A percentile compares a stretch with the other conserved stretches of the same genome.
Conservation (phyloP, 2,329 filamentous ascomycete species). For the Ophiostoma piceae region DNA sequence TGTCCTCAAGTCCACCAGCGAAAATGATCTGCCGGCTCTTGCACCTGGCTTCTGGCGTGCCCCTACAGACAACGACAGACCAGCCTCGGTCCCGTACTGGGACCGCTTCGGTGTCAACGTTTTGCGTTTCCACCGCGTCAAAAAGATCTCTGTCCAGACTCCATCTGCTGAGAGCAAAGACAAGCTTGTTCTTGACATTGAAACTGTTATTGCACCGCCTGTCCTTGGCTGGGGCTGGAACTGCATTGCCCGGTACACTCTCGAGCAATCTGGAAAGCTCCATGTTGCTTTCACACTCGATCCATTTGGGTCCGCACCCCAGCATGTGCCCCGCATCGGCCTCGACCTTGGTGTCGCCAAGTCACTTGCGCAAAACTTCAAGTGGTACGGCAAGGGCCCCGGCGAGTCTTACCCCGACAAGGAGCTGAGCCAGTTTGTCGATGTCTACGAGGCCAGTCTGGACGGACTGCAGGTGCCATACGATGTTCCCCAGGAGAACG, state of each 20-base stretch:
- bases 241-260: conserved; percentile 33
- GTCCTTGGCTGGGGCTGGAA: conserved; percentile 56
- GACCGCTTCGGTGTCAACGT: conserved; percentile 45
- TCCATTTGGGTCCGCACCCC: conserved; percentile 46
- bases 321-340: conserved; percentile 57
- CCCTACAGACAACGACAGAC: conserved; percentile 59
- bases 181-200: conserved; percentile 39
- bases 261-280: conserved; percentile 43
- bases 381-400: conserved; percentile 59
- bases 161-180: conserved; percentile 21
- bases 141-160: not conserved
- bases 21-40: conserved; percentile 35
- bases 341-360: conserved; percentile 50
- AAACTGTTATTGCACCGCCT: conserved; percentile 52
- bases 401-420: conserved; percentile 62
- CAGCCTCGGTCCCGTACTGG: conserved; percentile 54
- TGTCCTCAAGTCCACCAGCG: not conserved
- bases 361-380: conserved; percentile 44
- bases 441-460: conserved; percentile 42
- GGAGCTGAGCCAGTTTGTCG: conserved; percentile 48
- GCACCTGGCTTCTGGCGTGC: conserved; percentile 56
- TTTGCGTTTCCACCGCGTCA: conserved; percentile 39
- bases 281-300: conserved; percentile 42
- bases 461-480: conserved; percentile 53
- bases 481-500: conserved; percentile 64